Evolutionary conservation across 805 yeast species (phyloP), one percentile per base, ranked within the genome.

Genomic region (Jamesozyma spencerorum): DNA sequence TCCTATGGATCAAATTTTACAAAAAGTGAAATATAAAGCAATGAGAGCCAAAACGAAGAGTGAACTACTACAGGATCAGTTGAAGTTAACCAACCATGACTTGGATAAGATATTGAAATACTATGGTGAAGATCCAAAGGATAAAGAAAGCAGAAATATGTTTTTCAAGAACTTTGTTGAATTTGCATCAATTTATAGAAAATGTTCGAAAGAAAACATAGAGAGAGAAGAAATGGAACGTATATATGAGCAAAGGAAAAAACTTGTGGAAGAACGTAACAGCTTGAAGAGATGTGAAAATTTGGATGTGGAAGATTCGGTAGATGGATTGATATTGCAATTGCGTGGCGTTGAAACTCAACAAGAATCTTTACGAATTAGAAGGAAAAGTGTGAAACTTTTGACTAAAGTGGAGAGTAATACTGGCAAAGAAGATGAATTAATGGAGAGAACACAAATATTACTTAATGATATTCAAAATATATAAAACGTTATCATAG

Each of bases 171-270:
- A 75, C 53, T 78, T 83, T 50, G 60, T 77, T 5, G 71, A 70
- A 40, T 83, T 83, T 51, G 64, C 75, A 19, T 64, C 65, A 36
- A 80, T 78, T 47, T 82, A 77, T 58, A 79, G 73, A 54, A 72
- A 70, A 42, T 85, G 77, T 5, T 81, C 81, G 41, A 62, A 63
- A 18, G 88, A 81, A 42, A 83, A 83, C 51, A 56, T 77, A 17
- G 73, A 74, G 43, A 66, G 72, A 27, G 94, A 83, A 56, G 88
- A 81, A 50, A 83, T 81, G 49, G 69, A 75, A 33, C 67, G 77
- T 36, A 66, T 80, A 4, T 79, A 77, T 49, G 81, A 79, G 50
- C 79, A 74, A 47, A 64, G 88, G 41, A 77, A 78, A 65, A 71
- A 66, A 49, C 54, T 76, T 47, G 57, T 80, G 34, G 55, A 54